Base-by-base conservation (phyloP, 306 rosid species). In the Oemleria cerasiformis region DNA sequence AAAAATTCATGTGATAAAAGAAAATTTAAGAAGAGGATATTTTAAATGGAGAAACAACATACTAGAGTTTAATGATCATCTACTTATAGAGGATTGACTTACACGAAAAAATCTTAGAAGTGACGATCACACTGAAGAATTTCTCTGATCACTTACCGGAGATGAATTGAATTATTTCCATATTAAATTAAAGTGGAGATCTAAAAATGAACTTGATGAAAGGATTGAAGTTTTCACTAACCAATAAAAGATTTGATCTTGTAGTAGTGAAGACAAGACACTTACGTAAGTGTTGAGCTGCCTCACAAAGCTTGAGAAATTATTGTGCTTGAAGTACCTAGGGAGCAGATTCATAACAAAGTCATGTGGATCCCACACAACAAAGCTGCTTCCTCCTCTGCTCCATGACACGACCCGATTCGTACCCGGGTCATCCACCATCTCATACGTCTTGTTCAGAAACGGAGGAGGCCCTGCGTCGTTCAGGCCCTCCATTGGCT, bases 231-330 rank as follows among this genome's bases (percentile, higher is more conserved):
- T n/a, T 30, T 55, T 55, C 14, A 69, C 64, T 21, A 54, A 69
- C 73, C 73, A 66, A 66, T 66, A 8, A 66, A 10, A 43, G 53
- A 41, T 42, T 44, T 50, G 36, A 68, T 47, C 72, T 57, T 57
- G 53, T 38, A 64, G 45, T 30, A 30, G 54, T 57, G 67, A 48
- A 63, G 41, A 44, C 57, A 49, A 30, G 34, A 44, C 76, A 82
- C 96, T 87, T 83, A 93, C 98, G 53, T 90, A 90, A 77, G 97
- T 93, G 81, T 93, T 90, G 41, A 93, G 85, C 83, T 92, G 98
- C 71, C 98, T 83, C 38, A 92, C 96, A 80, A 92, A 92, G 83
- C 96, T 92, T 23, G 98, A 88, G 84, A 92, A 93, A 53, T 93
- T 93, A 68, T 82, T 85, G 79, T 93, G 98, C 82, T 93, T 93